Evolutionary conservation across 1,284 basidiomycete genomes (phyloP), one percentile per base, ranked within the genome.

Genomic region (Ustilago tritici): DNA sequence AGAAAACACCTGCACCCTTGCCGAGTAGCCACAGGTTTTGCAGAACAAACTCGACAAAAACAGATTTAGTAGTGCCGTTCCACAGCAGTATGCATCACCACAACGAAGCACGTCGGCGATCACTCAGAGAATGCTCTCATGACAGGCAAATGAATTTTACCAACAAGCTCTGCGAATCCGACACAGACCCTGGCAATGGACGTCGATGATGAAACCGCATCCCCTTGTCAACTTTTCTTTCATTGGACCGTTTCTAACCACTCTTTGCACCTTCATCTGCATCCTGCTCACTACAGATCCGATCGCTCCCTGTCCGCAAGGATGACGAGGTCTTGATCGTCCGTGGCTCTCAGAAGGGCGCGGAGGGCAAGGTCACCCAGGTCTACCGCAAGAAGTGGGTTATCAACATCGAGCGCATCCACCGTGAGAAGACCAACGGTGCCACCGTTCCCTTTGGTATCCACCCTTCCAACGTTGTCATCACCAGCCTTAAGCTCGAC

Each of bases 381-480:
- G 95, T 98, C 77, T 98, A 98, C 92, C 93, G 96, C 88, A 98
- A 98, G 93, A 98, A 98, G 89, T 98, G 94, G 93, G 94, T 98
- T 69, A 93, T 99, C 88, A 93, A 98, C 89, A 93, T 99, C 86
- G 97, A 99, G 88, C 94, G 95, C 87, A 95, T 99, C 75, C 92
- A 93, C 87, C 92, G 95, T 81, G 97, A 99, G 90, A 99, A 99
- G 90, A 94, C 94, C 82, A 98, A 97, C 88, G 97, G 97, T 82
- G 93, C 95, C 76, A 93, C 95, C 69, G 91, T 92, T 70, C 93
- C 93, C 85, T 95, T 98, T 85, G 95, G 95, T 83, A 92, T 99
- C 85, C 93, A 96, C 90, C 95, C 97, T 76, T 95, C 93, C 89
- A 99, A 98, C 88, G 95, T 98, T 70, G 94, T 98, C 83, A 95